A percentile compares a stretch with the other conserved stretches of the same genome.
phyloP scores from a whole-genome alignment of 306 rosid genomes.

The Acacia crassicarpa region DNA sequence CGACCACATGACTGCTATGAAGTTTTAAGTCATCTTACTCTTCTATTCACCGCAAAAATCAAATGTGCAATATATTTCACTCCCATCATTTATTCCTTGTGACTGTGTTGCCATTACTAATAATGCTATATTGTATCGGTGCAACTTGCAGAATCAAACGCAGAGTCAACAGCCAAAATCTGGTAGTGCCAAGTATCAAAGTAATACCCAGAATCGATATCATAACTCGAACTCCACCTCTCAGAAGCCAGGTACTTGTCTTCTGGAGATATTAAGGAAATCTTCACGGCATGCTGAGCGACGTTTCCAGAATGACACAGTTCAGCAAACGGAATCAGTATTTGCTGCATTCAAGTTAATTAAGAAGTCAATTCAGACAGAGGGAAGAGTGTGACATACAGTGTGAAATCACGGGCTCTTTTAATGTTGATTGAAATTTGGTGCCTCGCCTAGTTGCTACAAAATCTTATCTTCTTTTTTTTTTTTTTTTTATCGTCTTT shows the following conservation, averaged over 20 bases:
- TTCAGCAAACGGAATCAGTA: slow-evolving; percentile 51
- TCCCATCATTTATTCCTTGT: not conserved
- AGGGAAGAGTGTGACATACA: slow-evolving; percentile 38
- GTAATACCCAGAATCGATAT: slow-evolving; percentile 54
- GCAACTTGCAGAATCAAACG: slow-evolving; percentile 52
- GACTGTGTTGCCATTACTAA: not conserved
- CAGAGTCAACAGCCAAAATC: slow-evolving; percentile 53
- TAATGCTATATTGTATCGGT: slow-evolving; percentile 11
- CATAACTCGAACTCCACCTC: slow-evolving; percentile 42
- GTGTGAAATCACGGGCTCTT: not conserved
- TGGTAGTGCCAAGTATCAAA: slow-evolving; percentile 55
- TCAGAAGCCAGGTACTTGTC: slow-evolving; percentile 49
- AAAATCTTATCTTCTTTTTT: too few species aligned
- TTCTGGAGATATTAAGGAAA: slow-evolving; percentile 66
- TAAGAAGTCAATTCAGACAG: slow-evolving; percentile 53
- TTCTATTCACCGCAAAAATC: not conserved
- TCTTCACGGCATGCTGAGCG: slow-evolving; percentile 57
- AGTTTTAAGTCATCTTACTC: not conserved
- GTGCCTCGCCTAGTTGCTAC: not conserved
- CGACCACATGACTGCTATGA: not conserved
- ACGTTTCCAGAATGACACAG: slow-evolving; percentile 29
- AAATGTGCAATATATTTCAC: slow-evolving; percentile 3
- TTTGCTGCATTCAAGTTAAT: slow-evolving; percentile 76
- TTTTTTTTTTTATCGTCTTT: too few species aligned
- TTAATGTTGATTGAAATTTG: not conserved